Conservation (phyloP, 2,329 filamentous ascomycete genomes). For the Sclerotiophoma versabilis region DNA sequence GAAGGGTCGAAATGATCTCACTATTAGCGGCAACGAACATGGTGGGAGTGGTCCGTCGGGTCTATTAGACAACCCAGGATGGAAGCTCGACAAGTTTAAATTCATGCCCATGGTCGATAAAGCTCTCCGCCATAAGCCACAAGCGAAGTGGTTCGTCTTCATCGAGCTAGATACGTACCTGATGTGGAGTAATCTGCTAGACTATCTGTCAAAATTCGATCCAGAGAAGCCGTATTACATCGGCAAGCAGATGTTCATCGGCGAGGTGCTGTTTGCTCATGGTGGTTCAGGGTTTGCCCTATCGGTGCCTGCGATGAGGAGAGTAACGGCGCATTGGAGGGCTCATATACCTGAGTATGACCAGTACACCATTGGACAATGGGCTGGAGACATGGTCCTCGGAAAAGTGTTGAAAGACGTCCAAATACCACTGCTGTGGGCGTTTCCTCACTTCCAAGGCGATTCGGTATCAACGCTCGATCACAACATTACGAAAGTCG, state of each 20-base stretch:
- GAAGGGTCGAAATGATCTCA: conserved; percentile 31
- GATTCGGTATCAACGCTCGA: conserved; percentile 34
- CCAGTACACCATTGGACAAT: conserved; percentile 54
- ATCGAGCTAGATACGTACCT: conserved; percentile 65
- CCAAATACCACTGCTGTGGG: conserved; percentile 38
- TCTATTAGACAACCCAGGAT: conserved; percentile 20
- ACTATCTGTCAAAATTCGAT: conserved; percentile 60
- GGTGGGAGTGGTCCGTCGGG: conserved; percentile 19
- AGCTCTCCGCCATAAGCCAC: conserved; percentile 40
- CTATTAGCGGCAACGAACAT: conserved; percentile 25
- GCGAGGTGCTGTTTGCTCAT: no score
- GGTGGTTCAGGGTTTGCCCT: no score
- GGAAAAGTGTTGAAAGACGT: conserved; percentile 55
- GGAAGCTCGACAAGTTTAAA: conserved; percentile 45
- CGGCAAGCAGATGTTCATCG: no score
- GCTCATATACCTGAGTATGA: conserved; percentile 52
- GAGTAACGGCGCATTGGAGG: conserved; percentile 43
- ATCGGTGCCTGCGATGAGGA: conserved; percentile 56
- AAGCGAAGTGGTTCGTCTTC: conserved; percentile 65
- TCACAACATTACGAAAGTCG: conserved; percentile 27
- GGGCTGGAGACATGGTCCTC: conserved; percentile 60
- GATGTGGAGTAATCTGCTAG: conserved; percentile 59
- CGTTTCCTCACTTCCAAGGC: conserved; percentile 31
- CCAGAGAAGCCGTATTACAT: conserved; percentile 53
- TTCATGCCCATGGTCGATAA: conserved; percentile 43